Evolutionary conservation across 2,329 filamentous ascomycete species (phyloP).

Genomic region (Colletotrichum lini): DNA sequence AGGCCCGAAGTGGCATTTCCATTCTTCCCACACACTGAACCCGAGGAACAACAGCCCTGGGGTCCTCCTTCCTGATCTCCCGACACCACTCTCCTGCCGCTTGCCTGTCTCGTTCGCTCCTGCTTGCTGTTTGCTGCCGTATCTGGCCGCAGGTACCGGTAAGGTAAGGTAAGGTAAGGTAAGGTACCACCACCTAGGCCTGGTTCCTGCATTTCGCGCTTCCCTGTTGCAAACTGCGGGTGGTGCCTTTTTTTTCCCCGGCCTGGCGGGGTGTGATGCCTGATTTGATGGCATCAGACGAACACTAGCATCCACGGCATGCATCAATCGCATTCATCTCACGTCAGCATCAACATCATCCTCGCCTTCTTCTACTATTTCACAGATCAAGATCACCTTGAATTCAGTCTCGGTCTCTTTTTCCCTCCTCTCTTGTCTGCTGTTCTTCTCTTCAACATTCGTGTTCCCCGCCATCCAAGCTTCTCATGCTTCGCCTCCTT

Average conservation of each 20-base stretch:
- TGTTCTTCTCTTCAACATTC: neutral
- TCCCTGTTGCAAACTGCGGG: neutral
- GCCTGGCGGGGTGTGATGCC: neutral
- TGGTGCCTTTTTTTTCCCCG: neutral
- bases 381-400: no score
- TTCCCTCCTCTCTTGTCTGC: neutral
- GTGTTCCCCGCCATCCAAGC: no score
- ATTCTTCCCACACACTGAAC: neutral
- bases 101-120: neutral
- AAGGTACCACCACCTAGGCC: neutral
- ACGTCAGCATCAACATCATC: neutral
- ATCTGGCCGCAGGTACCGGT: neutral
- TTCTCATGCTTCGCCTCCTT: no score
- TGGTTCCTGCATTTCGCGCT: constrained; percentile 27
- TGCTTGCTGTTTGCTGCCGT: neutral
- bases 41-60: constrained; percentile 7
- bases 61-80: constrained; percentile 14
- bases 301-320: neutral
- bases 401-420: neutral
- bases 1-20: neutral
- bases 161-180: neutral
- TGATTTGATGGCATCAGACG: neutral
- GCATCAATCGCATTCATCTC: neutral
- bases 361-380: no score
- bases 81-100: neutral